Conservation (phyloP, 495 filamentous ascomycete species). For the Tuber indicum region DNA sequence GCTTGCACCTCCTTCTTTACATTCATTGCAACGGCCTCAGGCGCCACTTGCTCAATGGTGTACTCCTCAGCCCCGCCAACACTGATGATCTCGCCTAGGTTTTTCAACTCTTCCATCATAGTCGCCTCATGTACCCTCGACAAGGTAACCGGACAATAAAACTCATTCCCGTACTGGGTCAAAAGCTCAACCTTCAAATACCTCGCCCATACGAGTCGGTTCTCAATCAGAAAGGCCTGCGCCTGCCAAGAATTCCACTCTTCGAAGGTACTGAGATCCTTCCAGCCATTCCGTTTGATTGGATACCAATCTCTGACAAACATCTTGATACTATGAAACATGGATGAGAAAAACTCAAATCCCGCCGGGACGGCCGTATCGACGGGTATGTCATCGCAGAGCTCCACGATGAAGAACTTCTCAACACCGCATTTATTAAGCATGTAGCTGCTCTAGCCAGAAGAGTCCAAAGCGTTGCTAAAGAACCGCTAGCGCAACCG, state of each 20-base stretch:
- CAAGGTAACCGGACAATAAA: conserved; percentile 86
- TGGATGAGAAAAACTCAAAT: conserved; percentile 94
- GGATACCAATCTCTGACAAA: conserved; percentile 91
- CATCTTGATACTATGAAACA: conserved; percentile 81
- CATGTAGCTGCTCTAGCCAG: conserved; percentile 64
- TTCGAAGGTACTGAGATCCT: conserved; percentile 76
- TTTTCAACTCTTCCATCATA: conserved; percentile 89
- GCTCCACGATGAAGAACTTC: conserved; percentile 88
- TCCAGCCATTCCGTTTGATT: conserved; percentile 86
- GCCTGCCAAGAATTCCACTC: conserved; percentile 86
- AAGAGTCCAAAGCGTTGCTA: too few species aligned
- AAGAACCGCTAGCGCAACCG: too few species aligned
- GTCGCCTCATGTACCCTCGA: conserved; percentile 89
- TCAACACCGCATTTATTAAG: conserved; percentile 76
- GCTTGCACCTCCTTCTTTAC: conserved; percentile 11
- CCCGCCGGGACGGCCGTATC: conserved; percentile 94
- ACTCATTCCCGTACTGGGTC: conserved; percentile 91
- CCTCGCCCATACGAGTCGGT: conserved; percentile 89
- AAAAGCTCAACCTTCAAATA: conserved; percentile 88
- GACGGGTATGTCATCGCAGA: conserved; percentile 85
- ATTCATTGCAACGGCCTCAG: conserved; percentile 42
- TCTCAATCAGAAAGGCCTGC: conserved; percentile 85
- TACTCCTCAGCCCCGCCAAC: conserved; percentile 41
- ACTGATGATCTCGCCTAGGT: conserved; percentile 60
- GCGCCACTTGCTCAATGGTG: conserved; percentile 40